phyloP scores from a whole-genome alignment of 371 early-diverging fungal species.

The Mucor saturninus region DNA sequence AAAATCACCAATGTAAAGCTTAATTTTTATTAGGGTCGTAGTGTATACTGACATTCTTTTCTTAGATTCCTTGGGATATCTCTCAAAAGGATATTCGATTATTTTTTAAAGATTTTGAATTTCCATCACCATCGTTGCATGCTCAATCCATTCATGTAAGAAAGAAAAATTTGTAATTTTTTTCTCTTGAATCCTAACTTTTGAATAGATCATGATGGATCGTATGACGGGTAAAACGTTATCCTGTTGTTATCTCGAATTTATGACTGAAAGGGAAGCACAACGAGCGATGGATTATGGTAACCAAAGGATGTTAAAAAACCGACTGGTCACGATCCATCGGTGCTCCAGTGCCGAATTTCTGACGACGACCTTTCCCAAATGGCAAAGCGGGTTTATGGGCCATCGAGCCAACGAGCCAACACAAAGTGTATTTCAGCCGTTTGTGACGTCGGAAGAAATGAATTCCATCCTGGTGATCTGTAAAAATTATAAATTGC shows the following conservation, averaged over 20 bases:
- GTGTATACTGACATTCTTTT: neutral
- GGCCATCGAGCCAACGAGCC: neutral
- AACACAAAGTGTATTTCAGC: neutral
- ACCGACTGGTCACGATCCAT: neutral
- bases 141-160: constrained; percentile 5
- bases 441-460: neutral
- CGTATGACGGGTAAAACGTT: constrained; percentile 3
- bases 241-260: neutral
- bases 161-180: no score
- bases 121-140: neutral
- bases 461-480: neutral
- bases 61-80: constrained; percentile 2
- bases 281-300: neutral
- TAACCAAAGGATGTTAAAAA: neutral
- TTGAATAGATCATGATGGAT: constrained; percentile 8
- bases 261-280: neutral
- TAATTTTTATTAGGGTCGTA: neutral
- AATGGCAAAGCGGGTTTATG: neutral
- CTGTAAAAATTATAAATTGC: constrained; percentile 1
- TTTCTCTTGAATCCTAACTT: neutral
- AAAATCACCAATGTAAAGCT: neutral
- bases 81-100: constrained; percentile 1
- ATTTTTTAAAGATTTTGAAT: neutral
- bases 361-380: neutral
- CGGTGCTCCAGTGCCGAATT: neutral